Evolutionary conservation across 306 rosid genomes (phyloP).

Genomic region (Cucumis cinereus): DNA sequence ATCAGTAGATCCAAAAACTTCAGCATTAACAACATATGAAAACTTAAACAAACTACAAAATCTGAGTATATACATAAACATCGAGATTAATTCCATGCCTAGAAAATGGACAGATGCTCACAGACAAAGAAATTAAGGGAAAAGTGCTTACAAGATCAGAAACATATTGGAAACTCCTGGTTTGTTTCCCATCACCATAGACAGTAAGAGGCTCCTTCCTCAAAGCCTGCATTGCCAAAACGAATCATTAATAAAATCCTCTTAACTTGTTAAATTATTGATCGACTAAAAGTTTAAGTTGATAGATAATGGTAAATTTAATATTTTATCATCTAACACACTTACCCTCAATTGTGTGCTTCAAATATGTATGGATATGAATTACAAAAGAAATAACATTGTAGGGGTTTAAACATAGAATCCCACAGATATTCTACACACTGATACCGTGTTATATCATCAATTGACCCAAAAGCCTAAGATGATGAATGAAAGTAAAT

Average conservation of each 20-base stretch:
- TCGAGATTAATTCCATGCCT: not conserved
- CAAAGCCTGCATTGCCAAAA: constrained; percentile 49
- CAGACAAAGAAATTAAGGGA: not conserved
- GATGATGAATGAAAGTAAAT: too few relatives aligned
- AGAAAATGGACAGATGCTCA: not conserved
- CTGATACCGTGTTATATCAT: too few relatives aligned
- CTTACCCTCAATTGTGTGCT: too few relatives aligned
- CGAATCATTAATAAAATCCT: not conserved
- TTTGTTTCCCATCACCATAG: constrained; percentile 97
- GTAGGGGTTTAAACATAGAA: too few relatives aligned
- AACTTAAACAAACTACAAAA: not conserved
- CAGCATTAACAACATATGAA: too few relatives aligned
- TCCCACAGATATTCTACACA: too few relatives aligned
- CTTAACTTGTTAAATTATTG: not conserved
- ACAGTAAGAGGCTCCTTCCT: constrained; percentile 96
- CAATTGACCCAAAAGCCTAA: too few relatives aligned
- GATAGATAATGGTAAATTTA: too few relatives aligned
- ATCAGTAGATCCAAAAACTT: not conserved
- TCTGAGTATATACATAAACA: not conserved
- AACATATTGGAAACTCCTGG: constrained; percentile 97
- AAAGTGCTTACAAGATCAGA: constrained; percentile 75
- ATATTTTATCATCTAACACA: too few relatives aligned
- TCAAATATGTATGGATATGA: too few relatives aligned
- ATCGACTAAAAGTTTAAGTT: too few relatives aligned
- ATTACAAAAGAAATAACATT: too few relatives aligned